Conservation (phyloP, 2,329 filamentous ascomycete species). For the Podosphaera xanthii region DNA sequence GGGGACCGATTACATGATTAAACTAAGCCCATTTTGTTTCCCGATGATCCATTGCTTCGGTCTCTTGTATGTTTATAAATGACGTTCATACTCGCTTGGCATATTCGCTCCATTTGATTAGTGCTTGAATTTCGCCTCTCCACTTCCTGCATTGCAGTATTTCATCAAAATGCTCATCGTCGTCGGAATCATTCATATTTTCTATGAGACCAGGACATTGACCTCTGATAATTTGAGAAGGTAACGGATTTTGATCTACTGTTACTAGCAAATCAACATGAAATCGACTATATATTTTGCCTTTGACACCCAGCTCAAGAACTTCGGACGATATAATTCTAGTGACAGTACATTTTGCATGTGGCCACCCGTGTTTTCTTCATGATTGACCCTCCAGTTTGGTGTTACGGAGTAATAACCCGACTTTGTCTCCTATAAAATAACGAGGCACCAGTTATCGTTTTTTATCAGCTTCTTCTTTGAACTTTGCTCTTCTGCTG, state of each 20-base stretch:
- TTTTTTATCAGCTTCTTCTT: not conserved
- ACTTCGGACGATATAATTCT: not conserved
- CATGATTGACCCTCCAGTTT: not conserved
- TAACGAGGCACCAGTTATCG: not conserved
- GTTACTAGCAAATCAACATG: not conserved
- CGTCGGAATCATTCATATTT: not conserved
- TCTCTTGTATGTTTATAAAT: no score
- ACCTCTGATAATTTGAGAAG: not conserved
- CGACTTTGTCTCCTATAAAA: not conserved
- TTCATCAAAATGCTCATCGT: not conserved
- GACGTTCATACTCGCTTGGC: no score
- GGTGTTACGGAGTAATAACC: not conserved
- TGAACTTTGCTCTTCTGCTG: not conserved
- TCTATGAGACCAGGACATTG: not conserved
- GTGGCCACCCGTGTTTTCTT: not conserved
- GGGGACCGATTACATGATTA: no score
- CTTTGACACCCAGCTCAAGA: not conserved
- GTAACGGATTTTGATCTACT: not conserved
- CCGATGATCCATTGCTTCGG: no score
- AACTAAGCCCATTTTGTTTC: no score
- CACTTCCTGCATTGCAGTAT: not conserved
- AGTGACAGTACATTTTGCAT: not conserved
- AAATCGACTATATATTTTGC: not conserved
- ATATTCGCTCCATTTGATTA: no score
- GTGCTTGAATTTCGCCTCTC: no score